Conservation (phyloP, 2,329 filamentous ascomycete species). For the Sclerotinia spermophila region DNA sequence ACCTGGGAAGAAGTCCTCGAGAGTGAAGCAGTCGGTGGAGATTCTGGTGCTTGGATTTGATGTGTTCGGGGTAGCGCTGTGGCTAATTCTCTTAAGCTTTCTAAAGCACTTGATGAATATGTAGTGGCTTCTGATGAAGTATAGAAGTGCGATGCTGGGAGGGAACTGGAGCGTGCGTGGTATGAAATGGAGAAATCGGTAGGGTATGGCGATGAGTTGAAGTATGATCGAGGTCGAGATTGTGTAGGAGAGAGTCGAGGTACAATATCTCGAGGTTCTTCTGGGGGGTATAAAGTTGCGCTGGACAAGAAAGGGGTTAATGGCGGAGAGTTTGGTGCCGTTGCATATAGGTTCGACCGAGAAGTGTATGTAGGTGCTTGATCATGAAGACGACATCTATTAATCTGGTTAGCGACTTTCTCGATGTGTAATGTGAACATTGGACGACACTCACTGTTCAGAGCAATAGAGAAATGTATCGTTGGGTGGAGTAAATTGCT, state of each 20-base stretch:
- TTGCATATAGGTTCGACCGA: conserved; percentile 26
- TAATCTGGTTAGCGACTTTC: conserved; percentile 6
- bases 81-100: conserved; percentile 31
- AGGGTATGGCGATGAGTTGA: conserved; percentile 43
- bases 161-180: conserved; percentile 40
- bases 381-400: conserved; percentile 33
- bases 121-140: conserved; percentile 11
- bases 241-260: conserved; percentile 61
- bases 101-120: conserved; percentile 31
- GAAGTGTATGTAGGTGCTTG: conserved; percentile 26
- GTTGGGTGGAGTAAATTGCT: conserved; percentile 58
- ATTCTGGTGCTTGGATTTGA: conserved; percentile 16
- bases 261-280: conserved; percentile 58
- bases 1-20: conserved; percentile 29
- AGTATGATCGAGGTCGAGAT: conserved; percentile 54
- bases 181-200: conserved; percentile 26
- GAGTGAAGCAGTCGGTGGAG: conserved; percentile 23
- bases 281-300: conserved; percentile 40
- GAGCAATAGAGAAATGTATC: conserved; percentile 61
- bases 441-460: conserved; percentile 50
- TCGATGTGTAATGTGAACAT: too few relatives aligned
- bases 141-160: conserved; percentile 33
- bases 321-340: conserved; percentile 36
- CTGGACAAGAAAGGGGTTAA: conserved; percentile 38
- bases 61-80: conserved; percentile 29